These are phyloP conservation scores for Castanea crenata DNA, from an alignment of 306 rosid species.

Conservation along the genomic window DNA sequence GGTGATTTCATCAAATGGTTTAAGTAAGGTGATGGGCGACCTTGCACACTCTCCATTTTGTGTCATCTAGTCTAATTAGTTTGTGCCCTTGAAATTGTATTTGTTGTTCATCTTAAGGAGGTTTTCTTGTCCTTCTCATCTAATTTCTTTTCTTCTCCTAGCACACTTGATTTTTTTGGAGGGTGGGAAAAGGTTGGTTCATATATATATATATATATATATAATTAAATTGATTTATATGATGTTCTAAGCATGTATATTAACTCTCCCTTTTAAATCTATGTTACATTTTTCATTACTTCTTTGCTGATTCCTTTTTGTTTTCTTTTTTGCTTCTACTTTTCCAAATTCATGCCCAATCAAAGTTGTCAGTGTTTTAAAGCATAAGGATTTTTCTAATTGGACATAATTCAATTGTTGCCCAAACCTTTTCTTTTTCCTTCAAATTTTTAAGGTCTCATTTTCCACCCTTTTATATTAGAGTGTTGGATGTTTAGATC, in stretches of 20 bases:
- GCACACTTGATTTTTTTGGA: background rate
- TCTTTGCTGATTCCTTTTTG: background rate
- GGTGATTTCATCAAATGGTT: background rate
- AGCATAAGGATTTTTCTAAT: background rate
- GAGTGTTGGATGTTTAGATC: background rate
- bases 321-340: background rate
- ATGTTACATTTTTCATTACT: background rate
- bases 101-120: background rate
- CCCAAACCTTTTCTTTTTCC: background rate
- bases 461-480: background rate
- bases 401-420: background rate
- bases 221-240: background rate
- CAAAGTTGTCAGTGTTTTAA: background rate
- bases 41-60: background rate
- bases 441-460: background rate
- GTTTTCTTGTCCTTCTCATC: background rate
- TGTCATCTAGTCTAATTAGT: background rate
- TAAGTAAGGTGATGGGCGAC: background rate
- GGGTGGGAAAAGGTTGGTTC: background rate
- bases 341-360: background rate
- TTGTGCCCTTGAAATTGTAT: background rate
- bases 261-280: background rate
- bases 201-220: too few relatives aligned
- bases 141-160: background rate
- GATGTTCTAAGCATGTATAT: background rate